Percentiles rank a stretch among this genome's conserved stretches.
Conservation (phyloP, 1,284 basidiomycete species). For the Fistulina hepatica region DNA sequence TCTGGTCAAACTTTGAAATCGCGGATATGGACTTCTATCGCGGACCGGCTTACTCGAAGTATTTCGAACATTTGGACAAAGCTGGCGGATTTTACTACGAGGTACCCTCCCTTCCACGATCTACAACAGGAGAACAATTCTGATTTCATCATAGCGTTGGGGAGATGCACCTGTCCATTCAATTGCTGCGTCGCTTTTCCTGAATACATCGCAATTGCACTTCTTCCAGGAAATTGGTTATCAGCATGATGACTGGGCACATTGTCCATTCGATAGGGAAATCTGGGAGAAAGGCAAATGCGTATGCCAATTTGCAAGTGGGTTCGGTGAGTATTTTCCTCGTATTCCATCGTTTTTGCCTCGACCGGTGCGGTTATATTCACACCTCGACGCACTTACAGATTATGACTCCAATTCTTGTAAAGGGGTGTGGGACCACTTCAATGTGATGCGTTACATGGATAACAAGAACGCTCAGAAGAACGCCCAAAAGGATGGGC, state of each 20-base stretch:
- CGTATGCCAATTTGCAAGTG: slow-evolving; percentile 31
- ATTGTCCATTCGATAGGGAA: slow-evolving; percentile 36
- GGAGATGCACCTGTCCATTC: slow-evolving; percentile 70
- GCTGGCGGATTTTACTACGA: slow-evolving; percentile 68
- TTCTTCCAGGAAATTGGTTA: slow-evolving; percentile 48
- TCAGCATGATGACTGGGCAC: slow-evolving; percentile 40
- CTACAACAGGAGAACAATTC: not conserved
- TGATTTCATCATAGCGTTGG: slow-evolving; percentile 32
- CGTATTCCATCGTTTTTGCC: not conserved
- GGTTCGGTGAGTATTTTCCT: slow-evolving; percentile 27
- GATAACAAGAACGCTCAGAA: too few species aligned
- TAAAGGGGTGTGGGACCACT: slow-evolving; percentile 1
- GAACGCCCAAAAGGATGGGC: too few species aligned
- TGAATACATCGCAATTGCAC: slow-evolving; percentile 50
- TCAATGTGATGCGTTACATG: too few species aligned
- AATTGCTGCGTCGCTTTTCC: slow-evolving; percentile 55
- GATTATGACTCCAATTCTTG: slow-evolving; percentile 4
- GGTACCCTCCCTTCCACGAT: slow-evolving; percentile 20
- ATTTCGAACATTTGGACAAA: slow-evolving; percentile 58
- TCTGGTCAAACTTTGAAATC: slow-evolving; percentile 69
- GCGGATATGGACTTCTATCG: slow-evolving; percentile 59
- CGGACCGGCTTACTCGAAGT: slow-evolving; percentile 52
- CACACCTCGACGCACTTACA: not conserved
- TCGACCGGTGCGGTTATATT: too few species aligned
- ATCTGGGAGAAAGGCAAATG: slow-evolving; percentile 33